Evolutionary conservation across 2,329 filamentous ascomycete species (phyloP), one percentile per base, ranked within the genome.

Genomic region (Ceratocystis huliohia): DNA sequence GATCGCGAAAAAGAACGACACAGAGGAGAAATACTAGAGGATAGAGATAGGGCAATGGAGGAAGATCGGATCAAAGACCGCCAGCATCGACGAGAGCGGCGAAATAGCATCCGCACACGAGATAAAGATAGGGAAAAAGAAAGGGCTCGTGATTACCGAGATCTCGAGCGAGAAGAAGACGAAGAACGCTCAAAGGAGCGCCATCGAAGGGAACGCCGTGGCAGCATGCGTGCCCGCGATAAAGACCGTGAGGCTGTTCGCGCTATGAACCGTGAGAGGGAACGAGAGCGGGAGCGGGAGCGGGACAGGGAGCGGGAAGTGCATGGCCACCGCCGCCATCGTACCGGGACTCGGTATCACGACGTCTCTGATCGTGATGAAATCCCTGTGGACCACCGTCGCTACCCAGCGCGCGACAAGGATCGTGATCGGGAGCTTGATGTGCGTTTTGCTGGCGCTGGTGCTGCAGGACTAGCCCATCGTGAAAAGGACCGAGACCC

Each of bases 271-370:
- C 61, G 61, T 25, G 61, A 63, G 13, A 41, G 41, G 4, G 37
- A 63, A 17, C 50, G 67, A 65, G 70, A 72, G 28, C 70, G 72
- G 41, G 72, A 74, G 2, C 70, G 69, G 53, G 71, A 72, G 1
- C 41, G 67, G 1, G 61, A 69, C 48, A 30, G 63, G 63, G 46
- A 67, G 62, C 6, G 66, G 65, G 30, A 66, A 44, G 46, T 66
- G 57, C 41, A 61, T 41, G 59, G 67, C 30, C 61, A 70, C 20
- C 44, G 65, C 8, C 48, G 67, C 64, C 50, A 68, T 57, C 53
- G 20, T 63, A 45, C 62, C 25, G 37, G 53, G 8, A 53, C 45
- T 13, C 66, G 66, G 7, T 65, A 65, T 53, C 56, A 67, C 8
- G 66, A 67, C 13, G 37, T 63, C 8, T 67, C 63, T 3, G 70